Percentiles rank a stretch among this genome's conserved stretches.
These are phyloP conservation scores for Glutinoglossum americanum DNA, from an alignment of 495 filamentous ascomycete genomes.

Conservation along the genomic window DNA sequence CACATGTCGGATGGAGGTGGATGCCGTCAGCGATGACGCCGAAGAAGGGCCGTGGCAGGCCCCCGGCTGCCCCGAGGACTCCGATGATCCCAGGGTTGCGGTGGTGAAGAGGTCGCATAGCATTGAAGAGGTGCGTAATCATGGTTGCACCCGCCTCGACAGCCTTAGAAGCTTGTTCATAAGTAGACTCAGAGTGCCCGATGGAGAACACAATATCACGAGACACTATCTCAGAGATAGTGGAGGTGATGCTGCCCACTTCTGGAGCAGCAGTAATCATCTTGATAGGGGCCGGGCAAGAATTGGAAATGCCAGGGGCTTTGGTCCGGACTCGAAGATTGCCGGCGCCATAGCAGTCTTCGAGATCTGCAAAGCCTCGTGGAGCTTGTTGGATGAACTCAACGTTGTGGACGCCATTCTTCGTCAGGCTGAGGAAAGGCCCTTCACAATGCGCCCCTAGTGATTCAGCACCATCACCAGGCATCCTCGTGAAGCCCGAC, in stretches of 20 bases:
- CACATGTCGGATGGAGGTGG: slow-evolving; percentile 39
- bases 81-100: slow-evolving; percentile 72
- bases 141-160: slow-evolving; percentile 51
- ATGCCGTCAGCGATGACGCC: slow-evolving; percentile 47
- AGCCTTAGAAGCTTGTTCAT: slow-evolving; percentile 45
- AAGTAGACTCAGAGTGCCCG: slow-evolving; percentile 66
- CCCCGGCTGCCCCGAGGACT: slow-evolving; percentile 32
- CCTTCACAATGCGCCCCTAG: slow-evolving; percentile 74
- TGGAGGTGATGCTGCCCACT: slow-evolving; percentile 34
- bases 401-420: slow-evolving; percentile 53
- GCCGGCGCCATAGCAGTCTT: slow-evolving; percentile 42
- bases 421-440: slow-evolving; percentile 48
- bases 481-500: slow-evolving; percentile 27
- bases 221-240: slow-evolving; percentile 36
- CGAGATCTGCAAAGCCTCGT: slow-evolving; percentile 31
- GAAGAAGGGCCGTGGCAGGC: slow-evolving; percentile 31
- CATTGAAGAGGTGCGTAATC: slow-evolving; percentile 83
- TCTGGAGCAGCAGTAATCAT: slow-evolving; percentile 72
- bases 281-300: slow-evolving; percentile 27
- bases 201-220: slow-evolving; percentile 49
- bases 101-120: slow-evolving; percentile 69
- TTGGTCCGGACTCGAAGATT: slow-evolving; percentile 25
- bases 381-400: slow-evolving; percentile 34
- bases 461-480: slow-evolving; percentile 49
- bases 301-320: slow-evolving; percentile 8